phyloP scores from a whole-genome alignment of 495 filamentous ascomycete species.

The Penicilliopsis zonata region DNA sequence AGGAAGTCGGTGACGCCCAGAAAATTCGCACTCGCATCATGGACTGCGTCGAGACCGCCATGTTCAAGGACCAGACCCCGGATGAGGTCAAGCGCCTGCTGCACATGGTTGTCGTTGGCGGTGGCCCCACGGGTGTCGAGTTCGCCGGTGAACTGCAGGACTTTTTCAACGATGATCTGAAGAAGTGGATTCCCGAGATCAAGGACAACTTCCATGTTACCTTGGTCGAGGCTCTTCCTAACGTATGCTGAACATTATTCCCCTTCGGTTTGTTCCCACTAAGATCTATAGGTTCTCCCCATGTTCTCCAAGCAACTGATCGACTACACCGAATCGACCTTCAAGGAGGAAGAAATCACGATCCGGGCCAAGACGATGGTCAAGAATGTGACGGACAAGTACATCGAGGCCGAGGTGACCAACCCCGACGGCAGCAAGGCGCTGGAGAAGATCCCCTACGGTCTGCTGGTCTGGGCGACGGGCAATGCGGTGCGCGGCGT shows the following conservation, averaged over 20 bases:
- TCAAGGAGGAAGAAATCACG: slow-evolving; percentile 95
- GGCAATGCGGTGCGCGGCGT: slow-evolving; percentile 88
- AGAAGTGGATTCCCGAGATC: slow-evolving; percentile 96
- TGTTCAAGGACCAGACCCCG: slow-evolving; percentile 90
- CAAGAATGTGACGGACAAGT: slow-evolving; percentile 90
- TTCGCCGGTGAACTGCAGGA: slow-evolving; percentile 97
- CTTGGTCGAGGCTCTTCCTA: slow-evolving; percentile 94
- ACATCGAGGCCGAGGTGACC: slow-evolving; percentile 80
- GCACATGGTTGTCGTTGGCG: slow-evolving; percentile 98
- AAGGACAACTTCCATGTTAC: slow-evolving; percentile 90
- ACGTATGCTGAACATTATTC: slow-evolving; percentile 34
- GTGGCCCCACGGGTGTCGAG: slow-evolving; percentile 95
- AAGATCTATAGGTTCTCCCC: slow-evolving; percentile 50
- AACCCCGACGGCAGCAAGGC: slow-evolving; percentile 80
- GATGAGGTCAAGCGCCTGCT: slow-evolving; percentile 88
- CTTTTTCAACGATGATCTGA: slow-evolving; percentile 95
- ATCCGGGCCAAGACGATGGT: slow-evolving; percentile 99
- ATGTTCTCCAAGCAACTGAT: slow-evolving; percentile 99
- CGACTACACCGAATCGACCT: slow-evolving; percentile 97
- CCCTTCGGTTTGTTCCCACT: neutral
- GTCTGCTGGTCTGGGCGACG: slow-evolving; percentile 95
- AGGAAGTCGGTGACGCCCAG: slow-evolving; percentile 94
- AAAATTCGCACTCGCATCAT: slow-evolving; percentile 95
- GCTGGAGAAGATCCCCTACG: slow-evolving; percentile 75
- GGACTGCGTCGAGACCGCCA: slow-evolving; percentile 97